A percentile compares a stretch with the other conserved stretches of the same genome.
Conservation (phyloP, 1,139 yeast species). For the Zygosaccharomyces pseudobailii region DNA sequence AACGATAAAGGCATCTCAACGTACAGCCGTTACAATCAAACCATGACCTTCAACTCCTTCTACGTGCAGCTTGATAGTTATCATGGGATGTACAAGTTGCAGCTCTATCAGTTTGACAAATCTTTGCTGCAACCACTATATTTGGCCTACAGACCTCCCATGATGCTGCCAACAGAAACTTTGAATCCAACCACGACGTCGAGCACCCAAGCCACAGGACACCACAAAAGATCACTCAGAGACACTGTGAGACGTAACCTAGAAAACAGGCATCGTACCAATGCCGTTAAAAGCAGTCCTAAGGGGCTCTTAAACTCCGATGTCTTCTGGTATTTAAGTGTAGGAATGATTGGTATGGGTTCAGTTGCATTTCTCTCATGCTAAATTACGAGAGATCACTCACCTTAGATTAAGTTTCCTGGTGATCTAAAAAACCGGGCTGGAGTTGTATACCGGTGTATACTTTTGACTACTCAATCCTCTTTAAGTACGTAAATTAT, state of each 20-base stretch:
- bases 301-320: conserved; percentile 18
- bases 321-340: conserved; percentile 28
- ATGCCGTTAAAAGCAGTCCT: conserved; percentile 41
- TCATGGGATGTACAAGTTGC: conserved; percentile 75
- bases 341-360: conserved; percentile 28
- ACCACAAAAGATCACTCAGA: conserved; percentile 37
- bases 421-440: conserved; percentile 2
- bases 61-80: conserved; percentile 64
- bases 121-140: conserved; percentile 79
- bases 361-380: conserved; percentile 25
- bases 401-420: not conserved
- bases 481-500: conserved; percentile 2
- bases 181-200: conserved; percentile 69
- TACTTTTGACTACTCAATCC: not conserved
- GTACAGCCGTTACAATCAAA: conserved; percentile 69
- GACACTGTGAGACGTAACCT: conserved; percentile 59
- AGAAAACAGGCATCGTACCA: conserved; percentile 76
- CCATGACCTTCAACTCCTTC: conserved; percentile 56
- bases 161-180: conserved; percentile 91
- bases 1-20: conserved; percentile 48
- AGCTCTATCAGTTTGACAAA: conserved; percentile 78
- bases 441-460: conserved; percentile 4
- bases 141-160: conserved; percentile 87
- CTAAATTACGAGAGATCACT: not conserved
- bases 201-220: conserved; percentile 23